These are phyloP conservation scores for Phytophthora tubulina DNA, from an alignment of 352 stramenopile genomes.

Conservation along the genomic window DNA sequence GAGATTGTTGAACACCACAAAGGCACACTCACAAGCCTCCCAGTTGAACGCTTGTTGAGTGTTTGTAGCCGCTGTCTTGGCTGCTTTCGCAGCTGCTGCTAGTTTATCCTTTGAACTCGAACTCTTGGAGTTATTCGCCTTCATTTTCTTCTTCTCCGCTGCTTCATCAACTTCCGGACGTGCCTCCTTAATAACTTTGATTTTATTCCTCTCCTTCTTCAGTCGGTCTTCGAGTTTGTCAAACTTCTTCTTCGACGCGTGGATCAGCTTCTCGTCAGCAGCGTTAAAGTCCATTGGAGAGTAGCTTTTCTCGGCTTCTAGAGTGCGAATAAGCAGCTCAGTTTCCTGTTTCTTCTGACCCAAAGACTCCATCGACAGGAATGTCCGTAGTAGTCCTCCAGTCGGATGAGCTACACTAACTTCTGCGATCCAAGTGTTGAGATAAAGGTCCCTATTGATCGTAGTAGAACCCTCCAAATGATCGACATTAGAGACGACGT, in stretches of 20 bases:
- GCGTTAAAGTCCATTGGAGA: constrained; percentile 30
- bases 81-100: constrained; percentile 32
- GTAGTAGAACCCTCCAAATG: constrained; percentile 57
- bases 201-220: constrained; percentile 53
- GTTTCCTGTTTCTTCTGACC: constrained; percentile 57
- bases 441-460: constrained; percentile 67
- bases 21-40: constrained; percentile 77
- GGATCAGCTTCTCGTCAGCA: constrained; percentile 53
- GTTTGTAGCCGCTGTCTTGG: constrained; percentile 34
- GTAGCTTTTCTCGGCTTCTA: constrained; percentile 57
- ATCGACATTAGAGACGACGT: constrained; percentile 69
- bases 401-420: constrained; percentile 82
- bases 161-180: constrained; percentile 29
- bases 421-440: constrained; percentile 85
- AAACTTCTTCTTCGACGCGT: constrained; percentile 34
- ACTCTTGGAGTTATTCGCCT: neutral
- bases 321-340: constrained; percentile 32
- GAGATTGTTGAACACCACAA: constrained; percentile 91
- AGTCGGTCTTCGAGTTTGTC: constrained; percentile 29
- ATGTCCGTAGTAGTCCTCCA: constrained; percentile 72
- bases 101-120: constrained; percentile 33
- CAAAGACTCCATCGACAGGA: constrained; percentile 67
- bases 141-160: constrained; percentile 42
- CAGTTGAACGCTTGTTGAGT: constrained; percentile 61
- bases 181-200: constrained; percentile 58